Base-by-base conservation (phyloP, 1,139 yeast genomes). In the Petasospora rhodanensis region DNA sequence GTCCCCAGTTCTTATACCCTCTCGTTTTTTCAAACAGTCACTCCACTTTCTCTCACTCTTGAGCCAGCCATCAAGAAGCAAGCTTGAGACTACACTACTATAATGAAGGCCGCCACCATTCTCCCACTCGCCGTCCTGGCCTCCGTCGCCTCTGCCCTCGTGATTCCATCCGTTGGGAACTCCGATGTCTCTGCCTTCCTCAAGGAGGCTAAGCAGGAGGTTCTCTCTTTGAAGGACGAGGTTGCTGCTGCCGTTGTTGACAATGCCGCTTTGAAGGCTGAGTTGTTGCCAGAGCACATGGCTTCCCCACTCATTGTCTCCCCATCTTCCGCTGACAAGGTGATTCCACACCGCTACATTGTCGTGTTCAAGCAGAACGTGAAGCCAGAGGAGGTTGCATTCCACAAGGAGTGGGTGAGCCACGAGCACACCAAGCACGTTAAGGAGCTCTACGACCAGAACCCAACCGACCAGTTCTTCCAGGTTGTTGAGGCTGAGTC, bases 271-370 rank as follows among this genome's bases (percentile, higher is more conserved):
- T 34, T 48, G 36, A 35, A 42, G 19, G 36, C 39, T 24, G 40
- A 34, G 23, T 32, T 48, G 24, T 37, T 60, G 28, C 38, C 55
- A 7, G 41, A 51, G 28, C 51, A 48, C 21, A 52, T 55, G 11
- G 57, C 64, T 28, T 70, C 67, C 18, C 74, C 76, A 18, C 16
- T 40, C 14, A 45, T 68, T 44, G 59, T 64, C 28, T 51, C 64
- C 32, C 65, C 61, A 34, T 46, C 59, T 28, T 66, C 65, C 40
- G 51, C 58, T 24, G 63, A 70, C 39, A 72, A 74, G 46, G 50
- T 71, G 34, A 73, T 85, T 48, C 83, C 87, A 32, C 76, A 83
- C 66, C 78, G 82, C 55, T 87, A 84, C 64, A 83, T 87, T 43
- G 59, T 79, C 43, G 86, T 84, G 30, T 76, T 85, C 64, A 85